These are phyloP conservation scores for Ricinus communis DNA, from an alignment of 345 rosid genomes.

Conservation along the genomic window DNA sequence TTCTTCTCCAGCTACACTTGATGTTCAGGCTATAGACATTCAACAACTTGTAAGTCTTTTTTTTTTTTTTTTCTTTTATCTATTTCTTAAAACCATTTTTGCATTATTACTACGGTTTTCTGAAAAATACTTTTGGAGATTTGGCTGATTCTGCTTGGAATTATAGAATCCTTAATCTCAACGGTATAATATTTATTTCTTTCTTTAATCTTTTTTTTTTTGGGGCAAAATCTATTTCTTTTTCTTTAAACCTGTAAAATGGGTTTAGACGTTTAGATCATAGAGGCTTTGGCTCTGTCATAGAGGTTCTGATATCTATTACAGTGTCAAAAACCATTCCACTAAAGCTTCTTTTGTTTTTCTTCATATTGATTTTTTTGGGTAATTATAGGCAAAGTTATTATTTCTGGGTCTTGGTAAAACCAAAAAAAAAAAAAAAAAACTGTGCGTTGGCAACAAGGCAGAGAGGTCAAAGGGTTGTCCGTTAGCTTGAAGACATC, in stretches of 20 bases:
- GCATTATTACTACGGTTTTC: no score
- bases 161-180: no score
- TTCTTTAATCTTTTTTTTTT: no score
- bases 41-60: constrained; percentile 22
- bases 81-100: background rate
- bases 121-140: background rate
- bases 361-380: background rate
- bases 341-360: background rate
- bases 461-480: background rate
- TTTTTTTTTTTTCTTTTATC: no score
- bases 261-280: no score
- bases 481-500: background rate
- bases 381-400: background rate
- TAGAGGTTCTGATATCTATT: no score
- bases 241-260: no score
- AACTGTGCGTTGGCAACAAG: background rate
- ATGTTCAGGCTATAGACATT: background rate
- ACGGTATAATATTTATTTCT: no score
- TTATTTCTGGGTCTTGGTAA: background rate
- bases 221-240: no score
- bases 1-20: constrained; percentile 10
- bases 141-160: background rate
- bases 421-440: no score
- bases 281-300: no score
- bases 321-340: no score